Evolutionary conservation across 2,329 filamentous ascomycete species (phyloP).

Genomic region (Penicillium paneum): DNA sequence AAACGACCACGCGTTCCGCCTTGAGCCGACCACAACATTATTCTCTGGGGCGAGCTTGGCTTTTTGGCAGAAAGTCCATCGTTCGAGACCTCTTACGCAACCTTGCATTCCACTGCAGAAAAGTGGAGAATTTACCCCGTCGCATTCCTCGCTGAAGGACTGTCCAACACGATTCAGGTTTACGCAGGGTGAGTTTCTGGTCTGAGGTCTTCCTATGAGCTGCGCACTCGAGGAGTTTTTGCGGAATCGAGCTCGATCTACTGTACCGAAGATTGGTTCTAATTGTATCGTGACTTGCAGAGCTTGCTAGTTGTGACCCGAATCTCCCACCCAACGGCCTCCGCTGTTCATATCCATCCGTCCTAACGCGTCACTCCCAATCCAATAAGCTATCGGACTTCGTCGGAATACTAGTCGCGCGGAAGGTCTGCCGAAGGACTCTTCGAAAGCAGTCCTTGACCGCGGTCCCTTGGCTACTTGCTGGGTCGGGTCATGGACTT

Average conservation of each 20-base stretch:
- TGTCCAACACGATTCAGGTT: constrained; percentile 5
- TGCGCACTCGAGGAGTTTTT: background rate
- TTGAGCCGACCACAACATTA: constrained; percentile 13
- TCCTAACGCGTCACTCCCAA: background rate
- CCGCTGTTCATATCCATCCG: background rate
- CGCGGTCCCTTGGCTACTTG: constrained; percentile 29
- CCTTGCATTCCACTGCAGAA: constrained; percentile 18
- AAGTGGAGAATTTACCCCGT: constrained; percentile 10
- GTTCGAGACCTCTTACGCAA: constrained; percentile 6
- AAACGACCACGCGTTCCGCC: constrained; percentile 12
- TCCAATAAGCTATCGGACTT: constrained; percentile 3
- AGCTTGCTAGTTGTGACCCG: background rate
- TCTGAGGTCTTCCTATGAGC: background rate
- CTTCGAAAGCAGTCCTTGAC: constrained; percentile 30
- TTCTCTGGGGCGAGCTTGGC: background rate
- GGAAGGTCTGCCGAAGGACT: constrained; percentile 17
- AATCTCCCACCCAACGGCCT: background rate
- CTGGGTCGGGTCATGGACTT: constrained; percentile 50
- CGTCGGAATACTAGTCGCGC: background rate
- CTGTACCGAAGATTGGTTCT: background rate
- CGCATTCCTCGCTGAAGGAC: constrained; percentile 5
- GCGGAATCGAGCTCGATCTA: background rate
- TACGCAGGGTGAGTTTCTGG: constrained; percentile 9
- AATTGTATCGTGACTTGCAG: background rate
- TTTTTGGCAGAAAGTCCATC: background rate